Conservation (phyloP, 2,329 filamentous ascomycete species). For the Fusarium oligoseptatum region DNA sequence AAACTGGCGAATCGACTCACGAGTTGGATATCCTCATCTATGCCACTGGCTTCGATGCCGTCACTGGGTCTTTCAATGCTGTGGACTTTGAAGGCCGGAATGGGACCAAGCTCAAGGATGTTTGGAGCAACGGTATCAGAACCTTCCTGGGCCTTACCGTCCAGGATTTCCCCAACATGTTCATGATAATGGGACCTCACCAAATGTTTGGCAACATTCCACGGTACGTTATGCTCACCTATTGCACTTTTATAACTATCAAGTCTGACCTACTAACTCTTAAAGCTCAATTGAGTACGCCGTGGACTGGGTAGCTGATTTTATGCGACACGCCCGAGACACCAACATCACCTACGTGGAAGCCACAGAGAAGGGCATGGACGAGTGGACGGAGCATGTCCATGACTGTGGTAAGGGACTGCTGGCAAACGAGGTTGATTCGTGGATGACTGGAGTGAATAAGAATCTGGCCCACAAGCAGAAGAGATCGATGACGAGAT, state of each 20-base stretch:
- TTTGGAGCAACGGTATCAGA: conserved; percentile 53
- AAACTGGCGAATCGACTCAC: conserved; percentile 17
- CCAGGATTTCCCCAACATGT: conserved; percentile 62
- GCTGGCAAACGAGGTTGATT: conserved; percentile 56
- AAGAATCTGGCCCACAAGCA: conserved; percentile 62
- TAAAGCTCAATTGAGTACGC: conserved; percentile 54
- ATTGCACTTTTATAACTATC: background rate
- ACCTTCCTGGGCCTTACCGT: conserved; percentile 59
- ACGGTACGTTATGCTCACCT: conserved; percentile 42
- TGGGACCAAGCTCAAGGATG: conserved; percentile 49
- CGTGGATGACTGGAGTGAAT: conserved; percentile 69
- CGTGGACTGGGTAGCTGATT: conserved; percentile 54
- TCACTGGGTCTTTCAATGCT: conserved; percentile 49
- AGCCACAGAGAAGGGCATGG: conserved; percentile 55
- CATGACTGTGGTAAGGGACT: conserved; percentile 58
- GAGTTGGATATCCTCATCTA: conserved; percentile 42
- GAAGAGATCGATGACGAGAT: conserved; percentile 60
- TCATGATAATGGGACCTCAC: conserved; percentile 59
- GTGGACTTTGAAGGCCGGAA: conserved; percentile 62
- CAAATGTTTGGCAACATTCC: conserved; percentile 60
- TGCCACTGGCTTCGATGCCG: conserved; percentile 40
- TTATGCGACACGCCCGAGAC: conserved; percentile 50
- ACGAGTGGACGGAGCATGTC: conserved; percentile 63
- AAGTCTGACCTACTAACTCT: background rate
- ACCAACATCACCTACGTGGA: conserved; percentile 54